phyloP scores from a whole-genome alignment of 352 stramenopile genomes.

The Nothophytophthora sp. region DNA sequence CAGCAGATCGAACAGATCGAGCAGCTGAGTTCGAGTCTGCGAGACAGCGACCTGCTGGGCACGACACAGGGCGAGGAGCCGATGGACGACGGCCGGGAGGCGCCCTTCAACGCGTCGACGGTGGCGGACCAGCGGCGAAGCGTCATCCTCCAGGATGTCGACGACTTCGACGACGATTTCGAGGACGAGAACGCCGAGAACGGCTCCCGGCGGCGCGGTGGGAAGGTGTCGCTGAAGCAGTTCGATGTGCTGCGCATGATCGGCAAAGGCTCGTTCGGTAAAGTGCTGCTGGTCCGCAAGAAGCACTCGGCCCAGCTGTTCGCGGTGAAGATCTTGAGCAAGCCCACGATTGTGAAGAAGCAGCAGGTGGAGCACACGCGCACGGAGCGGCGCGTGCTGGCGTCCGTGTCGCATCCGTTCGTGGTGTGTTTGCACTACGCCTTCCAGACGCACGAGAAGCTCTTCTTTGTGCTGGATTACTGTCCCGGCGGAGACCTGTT shows the following conservation, averaged over 20 bases:
- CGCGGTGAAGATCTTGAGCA: slow-evolving; percentile 86
- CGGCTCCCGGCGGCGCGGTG: slow-evolving; percentile 19
- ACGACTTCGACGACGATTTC: slow-evolving; percentile 54
- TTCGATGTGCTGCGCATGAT: slow-evolving; percentile 93
- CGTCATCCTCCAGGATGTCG: slow-evolving; percentile 69
- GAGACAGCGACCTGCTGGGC: no score
- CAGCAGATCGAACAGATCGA: slow-evolving; percentile 39
- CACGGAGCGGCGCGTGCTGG: slow-evolving; percentile 82
- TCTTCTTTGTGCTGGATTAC: slow-evolving; percentile 90
- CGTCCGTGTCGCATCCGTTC: slow-evolving; percentile 83
- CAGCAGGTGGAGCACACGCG: slow-evolving; percentile 84
- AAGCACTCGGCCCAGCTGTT: slow-evolving; percentile 78
- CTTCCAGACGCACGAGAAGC: slow-evolving; percentile 84
- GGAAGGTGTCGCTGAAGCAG: slow-evolving; percentile 81
- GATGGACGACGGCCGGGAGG: slow-evolving; percentile 22
- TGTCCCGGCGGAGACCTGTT: slow-evolving; percentile 85
- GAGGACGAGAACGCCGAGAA: slow-evolving; percentile 17
- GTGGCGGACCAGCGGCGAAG: slow-evolving; percentile 47
- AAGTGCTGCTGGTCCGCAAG: slow-evolving; percentile 89
- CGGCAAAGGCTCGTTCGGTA: slow-evolving; percentile 92
- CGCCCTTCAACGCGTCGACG: slow-evolving; percentile 27
- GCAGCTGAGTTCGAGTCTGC: slow-evolving; percentile 50
- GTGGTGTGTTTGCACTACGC: slow-evolving; percentile 89
- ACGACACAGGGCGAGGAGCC: slow-evolving; percentile 20
- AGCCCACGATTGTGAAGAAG: slow-evolving; percentile 78